Percentiles rank a stretch among this genome's conserved stretches.
Evolutionary conservation across 2,329 filamentous ascomycete species (phyloP).

Genomic region (Aureobasidium namibiae): DNA sequence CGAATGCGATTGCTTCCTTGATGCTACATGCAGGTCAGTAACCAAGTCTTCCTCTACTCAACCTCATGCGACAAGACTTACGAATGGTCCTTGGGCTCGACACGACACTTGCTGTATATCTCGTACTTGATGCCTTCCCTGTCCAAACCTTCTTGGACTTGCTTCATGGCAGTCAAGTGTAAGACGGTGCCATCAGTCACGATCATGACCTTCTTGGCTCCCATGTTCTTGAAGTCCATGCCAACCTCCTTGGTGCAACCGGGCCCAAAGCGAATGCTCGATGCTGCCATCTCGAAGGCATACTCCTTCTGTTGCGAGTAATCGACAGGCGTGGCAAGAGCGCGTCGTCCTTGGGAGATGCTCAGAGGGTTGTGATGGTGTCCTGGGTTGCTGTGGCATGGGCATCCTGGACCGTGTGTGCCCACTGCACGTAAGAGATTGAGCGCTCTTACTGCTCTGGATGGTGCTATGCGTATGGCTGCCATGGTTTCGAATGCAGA

Average conservation of each 20-base stretch:
- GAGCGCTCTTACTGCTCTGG: conserved; percentile 51
- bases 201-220: conserved; percentile 76
- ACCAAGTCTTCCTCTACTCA: background rate
- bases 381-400: conserved; percentile 83
- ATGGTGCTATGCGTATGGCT: conserved; percentile 33
- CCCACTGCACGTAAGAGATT: conserved; percentile 80
- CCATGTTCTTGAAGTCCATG: conserved; percentile 94
- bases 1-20: conserved; percentile 80
- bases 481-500: conserved; percentile 22
- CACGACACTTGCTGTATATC: conserved; percentile 69
- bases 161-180: conserved; percentile 80
- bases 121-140: conserved; percentile 71
- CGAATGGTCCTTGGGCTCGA: conserved; percentile 94
- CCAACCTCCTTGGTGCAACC: conserved; percentile 93
- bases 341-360: conserved; percentile 47
- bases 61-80: conserved; percentile 34
- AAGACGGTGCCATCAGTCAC: conserved; percentile 81
- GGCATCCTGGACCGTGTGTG: conserved; percentile 77
- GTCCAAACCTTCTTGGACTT: conserved; percentile 72
- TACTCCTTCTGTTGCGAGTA: conserved; percentile 77
- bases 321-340: conserved; percentile 70
- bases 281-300: conserved; percentile 97
- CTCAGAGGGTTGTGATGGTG: conserved; percentile 55
- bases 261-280: conserved; percentile 85
- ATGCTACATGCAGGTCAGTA: conserved; percentile 45